Base-by-base conservation (phyloP, 352 stramenopile genomes). In the Phytophthora sp. region DNA sequence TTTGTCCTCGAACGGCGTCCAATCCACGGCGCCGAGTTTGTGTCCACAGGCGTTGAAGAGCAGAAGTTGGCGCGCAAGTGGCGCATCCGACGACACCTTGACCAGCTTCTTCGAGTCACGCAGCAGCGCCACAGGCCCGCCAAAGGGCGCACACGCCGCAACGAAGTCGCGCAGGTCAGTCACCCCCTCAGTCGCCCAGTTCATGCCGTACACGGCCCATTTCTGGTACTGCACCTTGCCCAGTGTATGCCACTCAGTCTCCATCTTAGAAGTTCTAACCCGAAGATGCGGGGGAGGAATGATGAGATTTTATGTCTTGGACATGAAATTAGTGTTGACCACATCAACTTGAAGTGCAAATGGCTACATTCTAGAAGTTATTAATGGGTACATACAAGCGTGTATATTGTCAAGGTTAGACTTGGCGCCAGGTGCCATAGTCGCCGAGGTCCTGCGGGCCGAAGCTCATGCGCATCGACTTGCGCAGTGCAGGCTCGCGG, bases 221-320 rank as follows among this genome's bases (percentile, higher is more conserved):
- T 91, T 93, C 77, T 93, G 83, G 76, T 95, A 95, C 80, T 93
- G 87, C 29, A 91, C 85, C 68, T 91, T 91, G 60, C 87, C 85
- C 33, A 95, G 74, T 56, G 85, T 91, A 62, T 95, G 84, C 87
- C 84, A 93, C 66, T 95, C 84, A 60, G 76, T 84, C 74, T 90
- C 81, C 82, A 91, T 90, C 12, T 7, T 12, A 20, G 16, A 9
- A 20, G 21, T 57, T n/a, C 18, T 2, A 18, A 6, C 20, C 24
- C 18, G 4, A 24, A 23, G 33, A 59, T 54, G 30, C 24, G 21
- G n/a, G n/a, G n/a, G n/a, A n/a, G 26, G 1, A 50, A 35, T 26
- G 33, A 55, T 35, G 21, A 50, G 18, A 33, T 4, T 24, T 31
- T 26, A 58, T 24, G n/a, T 58, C n/a, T n/a, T n/a, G n/a, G n/a